phyloP scores from a whole-genome alignment of 805 yeast species.

The Tetrapisispora phaffii region DNA sequence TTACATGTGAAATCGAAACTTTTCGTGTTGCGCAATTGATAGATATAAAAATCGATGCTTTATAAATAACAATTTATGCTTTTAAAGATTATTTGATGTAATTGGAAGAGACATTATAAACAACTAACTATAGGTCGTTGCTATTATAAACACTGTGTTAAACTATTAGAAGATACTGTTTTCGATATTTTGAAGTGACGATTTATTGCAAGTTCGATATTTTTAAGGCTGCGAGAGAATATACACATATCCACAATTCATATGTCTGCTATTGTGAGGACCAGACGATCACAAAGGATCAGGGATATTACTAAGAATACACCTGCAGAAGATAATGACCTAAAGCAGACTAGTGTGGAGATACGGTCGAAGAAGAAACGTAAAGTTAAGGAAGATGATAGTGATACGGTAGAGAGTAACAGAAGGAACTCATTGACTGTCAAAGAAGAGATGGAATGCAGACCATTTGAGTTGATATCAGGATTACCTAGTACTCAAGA shows the following conservation, averaged over 20 bases:
- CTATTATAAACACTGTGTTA: too few relatives aligned
- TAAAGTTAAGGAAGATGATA: background rate
- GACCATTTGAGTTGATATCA: conserved; percentile 57
- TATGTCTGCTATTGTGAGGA: too few relatives aligned
- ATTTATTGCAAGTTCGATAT: too few relatives aligned
- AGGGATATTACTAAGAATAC: background rate
- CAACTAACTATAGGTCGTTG: too few relatives aligned
- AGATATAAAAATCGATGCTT: background rate
- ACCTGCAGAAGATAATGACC: background rate
- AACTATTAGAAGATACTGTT: too few relatives aligned
- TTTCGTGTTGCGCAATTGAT: background rate
- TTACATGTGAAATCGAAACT: too few relatives aligned
- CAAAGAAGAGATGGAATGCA: conserved; percentile 13
- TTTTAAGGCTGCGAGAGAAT: too few relatives aligned
- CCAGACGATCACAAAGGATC: background rate
- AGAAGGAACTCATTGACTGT: background rate
- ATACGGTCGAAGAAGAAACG: conserved; percentile 1
- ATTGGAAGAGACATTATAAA: too few relatives aligned
- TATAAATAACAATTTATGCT: too few relatives aligned
- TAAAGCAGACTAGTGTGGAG: background rate
- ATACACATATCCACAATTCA: too few relatives aligned
- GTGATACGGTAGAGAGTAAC: background rate
- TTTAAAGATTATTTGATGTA: too few relatives aligned
- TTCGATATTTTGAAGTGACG: too few relatives aligned
- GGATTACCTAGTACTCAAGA: conserved; percentile 59